These are phyloP conservation scores for Amauroascus niger DNA, from an alignment of 2,329 filamentous ascomycete species.

Conservation along the genomic window DNA sequence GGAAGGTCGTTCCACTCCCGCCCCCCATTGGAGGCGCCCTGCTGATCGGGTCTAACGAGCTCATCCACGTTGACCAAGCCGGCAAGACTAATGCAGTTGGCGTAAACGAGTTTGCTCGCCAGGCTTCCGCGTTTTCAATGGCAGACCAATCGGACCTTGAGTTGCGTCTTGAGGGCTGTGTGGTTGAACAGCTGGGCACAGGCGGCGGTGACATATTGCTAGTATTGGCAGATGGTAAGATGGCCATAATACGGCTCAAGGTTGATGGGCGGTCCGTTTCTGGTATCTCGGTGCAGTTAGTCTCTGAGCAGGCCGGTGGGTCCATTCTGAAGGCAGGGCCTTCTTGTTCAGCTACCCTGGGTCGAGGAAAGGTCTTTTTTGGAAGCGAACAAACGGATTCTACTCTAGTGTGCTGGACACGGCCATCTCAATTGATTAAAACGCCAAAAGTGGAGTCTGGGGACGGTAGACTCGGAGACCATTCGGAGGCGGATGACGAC, in stretches of 20 bases:
- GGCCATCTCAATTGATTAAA: conserved; percentile 51
- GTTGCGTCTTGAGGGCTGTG: conserved; percentile 70
- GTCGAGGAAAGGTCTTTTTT: conserved; percentile 63
- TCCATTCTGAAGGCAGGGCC: conserved; percentile 51
- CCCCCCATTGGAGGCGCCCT: conserved; percentile 81
- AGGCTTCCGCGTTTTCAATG: conserved; percentile 72
- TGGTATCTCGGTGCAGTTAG: conserved; percentile 61
- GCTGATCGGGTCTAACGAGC: conserved; percentile 75
- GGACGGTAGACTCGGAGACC: conserved; percentile 23
- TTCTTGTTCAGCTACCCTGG: conserved; percentile 61
- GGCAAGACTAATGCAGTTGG: conserved; percentile 87
- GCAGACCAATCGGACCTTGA: conserved; percentile 74
- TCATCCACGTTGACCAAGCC: conserved; percentile 92
- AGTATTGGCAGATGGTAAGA: conserved; percentile 62
- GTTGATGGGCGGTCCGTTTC: conserved; percentile 88
- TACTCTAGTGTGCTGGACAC: conserved; percentile 67
- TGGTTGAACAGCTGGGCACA: conserved; percentile 63
- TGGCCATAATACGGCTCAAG: conserved; percentile 69
- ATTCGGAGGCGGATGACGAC: conserved; percentile 38
- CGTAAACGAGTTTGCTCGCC: conserved; percentile 80
- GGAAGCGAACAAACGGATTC: conserved; percentile 81
- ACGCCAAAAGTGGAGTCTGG: conserved; percentile 46
- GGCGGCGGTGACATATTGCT: conserved; percentile 79
- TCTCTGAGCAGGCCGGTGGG: conserved; percentile 56
- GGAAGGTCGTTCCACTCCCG: conserved; percentile 70